phyloP scores from a whole-genome alignment of 2,329 filamentous ascomycete species.

The Cryphonectria parasitica region DNA sequence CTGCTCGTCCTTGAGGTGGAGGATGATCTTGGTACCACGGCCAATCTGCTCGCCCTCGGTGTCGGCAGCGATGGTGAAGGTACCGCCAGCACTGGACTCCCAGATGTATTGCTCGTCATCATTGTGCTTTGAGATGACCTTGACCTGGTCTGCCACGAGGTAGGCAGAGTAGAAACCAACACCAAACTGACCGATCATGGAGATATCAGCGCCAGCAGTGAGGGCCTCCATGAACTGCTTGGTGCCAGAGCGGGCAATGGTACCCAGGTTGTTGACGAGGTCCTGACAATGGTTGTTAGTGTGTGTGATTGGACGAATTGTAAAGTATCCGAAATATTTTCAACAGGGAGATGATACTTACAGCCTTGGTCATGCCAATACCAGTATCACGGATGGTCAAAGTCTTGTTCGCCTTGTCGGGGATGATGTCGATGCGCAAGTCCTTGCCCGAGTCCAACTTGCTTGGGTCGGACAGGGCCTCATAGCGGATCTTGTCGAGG shows the following conservation, averaged over 20 bases:
- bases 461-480: conserved; percentile 93
- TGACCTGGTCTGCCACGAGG: conserved; percentile 96
- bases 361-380: conserved; percentile 99
- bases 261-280: conserved; percentile 99
- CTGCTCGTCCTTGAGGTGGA: conserved; percentile 99
- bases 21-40: conserved; percentile 96
- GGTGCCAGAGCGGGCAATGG: conserved; percentile 97
- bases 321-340: background rate
- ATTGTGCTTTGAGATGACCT: conserved; percentile 97
- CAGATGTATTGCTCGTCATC: conserved; percentile 99
- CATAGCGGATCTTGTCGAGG: conserved; percentile 99
- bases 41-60: conserved; percentile 89
- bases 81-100: conserved; percentile 97
- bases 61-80: conserved; percentile 90
- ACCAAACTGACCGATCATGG: conserved; percentile 99
- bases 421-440: conserved; percentile 98
- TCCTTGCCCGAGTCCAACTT: conserved; percentile 98
- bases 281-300: conserved; percentile 63
- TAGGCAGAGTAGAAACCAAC: conserved; percentile 99
- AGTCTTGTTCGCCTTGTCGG: conserved; percentile 96
- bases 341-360: conserved; percentile 55
- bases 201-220: conserved; percentile 96
- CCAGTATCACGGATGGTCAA: conserved; percentile 96
- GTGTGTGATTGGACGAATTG: conserved; percentile 1
- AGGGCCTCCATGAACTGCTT: conserved; percentile 99